phyloP scores from a whole-genome alignment of 164 flowering plant genomes.

The Tinospora cordifolia region DNA sequence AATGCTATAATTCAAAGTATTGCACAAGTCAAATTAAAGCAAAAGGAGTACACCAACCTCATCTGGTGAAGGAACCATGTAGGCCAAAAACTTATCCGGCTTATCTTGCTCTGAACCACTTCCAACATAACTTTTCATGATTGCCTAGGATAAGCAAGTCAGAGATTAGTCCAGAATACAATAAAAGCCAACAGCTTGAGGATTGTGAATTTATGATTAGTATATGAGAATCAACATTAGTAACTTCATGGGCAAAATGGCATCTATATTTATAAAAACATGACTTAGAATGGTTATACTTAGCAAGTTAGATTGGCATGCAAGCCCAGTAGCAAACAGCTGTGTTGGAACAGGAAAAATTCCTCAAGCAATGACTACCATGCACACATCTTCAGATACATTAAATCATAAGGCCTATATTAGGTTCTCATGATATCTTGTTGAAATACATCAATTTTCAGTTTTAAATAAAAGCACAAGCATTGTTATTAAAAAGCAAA shows the following conservation, averaged over 20 bases:
- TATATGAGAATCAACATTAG: background rate
- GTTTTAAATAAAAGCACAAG: background rate
- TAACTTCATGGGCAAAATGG: background rate
- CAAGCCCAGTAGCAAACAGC: background rate
- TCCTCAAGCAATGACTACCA: background rate
- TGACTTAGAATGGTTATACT: background rate
- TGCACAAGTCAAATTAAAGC: background rate
- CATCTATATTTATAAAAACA: background rate
- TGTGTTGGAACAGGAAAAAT: background rate
- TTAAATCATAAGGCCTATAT: background rate
- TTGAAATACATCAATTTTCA: background rate
- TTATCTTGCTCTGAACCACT: conserved; percentile 56
- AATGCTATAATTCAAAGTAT: background rate
- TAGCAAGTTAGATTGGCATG: background rate
- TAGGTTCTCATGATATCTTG: background rate
- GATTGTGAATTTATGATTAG: background rate
- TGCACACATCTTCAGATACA: background rate
- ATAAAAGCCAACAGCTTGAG: background rate
- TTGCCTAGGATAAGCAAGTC: conserved; percentile 47
- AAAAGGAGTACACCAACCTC: conserved; percentile 46
- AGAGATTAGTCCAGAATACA: background rate
- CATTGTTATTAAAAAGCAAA: too few relatives aligned
- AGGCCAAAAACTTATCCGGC: conserved; percentile 84
- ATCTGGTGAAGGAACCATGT: conserved; percentile 73
- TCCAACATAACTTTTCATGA: conserved; percentile 73